Evolutionary conservation across 331 rosid species (phyloP).

Genomic region (Stylosanthes scabra): DNA sequence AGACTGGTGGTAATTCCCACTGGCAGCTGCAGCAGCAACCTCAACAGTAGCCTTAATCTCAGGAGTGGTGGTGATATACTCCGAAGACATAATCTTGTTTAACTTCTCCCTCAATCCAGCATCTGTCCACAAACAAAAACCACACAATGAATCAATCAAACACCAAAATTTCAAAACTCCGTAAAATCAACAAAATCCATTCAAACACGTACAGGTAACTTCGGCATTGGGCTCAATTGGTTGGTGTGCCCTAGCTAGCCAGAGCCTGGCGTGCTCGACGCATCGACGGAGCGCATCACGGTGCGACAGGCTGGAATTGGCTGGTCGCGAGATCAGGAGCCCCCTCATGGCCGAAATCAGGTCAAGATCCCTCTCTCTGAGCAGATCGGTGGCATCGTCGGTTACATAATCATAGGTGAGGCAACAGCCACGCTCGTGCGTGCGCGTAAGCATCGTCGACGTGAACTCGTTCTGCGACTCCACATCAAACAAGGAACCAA

Average conservation of each 20-base stretch:
- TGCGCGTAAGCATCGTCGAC: conserved; percentile 85
- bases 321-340: conserved; percentile 76
- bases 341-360: conserved; percentile 66
- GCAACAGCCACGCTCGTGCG: conserved; percentile 93
- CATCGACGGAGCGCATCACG: conserved; percentile 78
- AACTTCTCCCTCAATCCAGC: conserved; percentile 81
- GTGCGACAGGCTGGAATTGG: conserved; percentile 81
- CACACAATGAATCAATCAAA: not conserved
- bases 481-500: conserved; percentile 88
- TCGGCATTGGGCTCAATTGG: conserved; percentile 67
- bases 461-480: conserved; percentile 88
- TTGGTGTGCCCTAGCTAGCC: conserved; percentile 72
- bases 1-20: conserved; percentile 68
- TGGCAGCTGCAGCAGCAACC: conserved; percentile 83
- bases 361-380: conserved; percentile 85
- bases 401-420: conserved; percentile 93
- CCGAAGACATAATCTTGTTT: conserved; percentile 83
- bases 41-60: conserved; percentile 88
- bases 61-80: conserved; percentile 80
- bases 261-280: conserved; percentile 83
- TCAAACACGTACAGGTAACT: conserved; percentile 63
- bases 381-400: conserved; percentile 94
- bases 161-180: not conserved
- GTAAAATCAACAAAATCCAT: not conserved
- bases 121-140: conserved; percentile 53